A percentile compares a stretch with the other conserved stretches of the same genome.
These are phyloP conservation scores for Fomes fomentarius DNA, from an alignment of 1,284 basidiomycete genomes.

Conservation along the genomic window DNA sequence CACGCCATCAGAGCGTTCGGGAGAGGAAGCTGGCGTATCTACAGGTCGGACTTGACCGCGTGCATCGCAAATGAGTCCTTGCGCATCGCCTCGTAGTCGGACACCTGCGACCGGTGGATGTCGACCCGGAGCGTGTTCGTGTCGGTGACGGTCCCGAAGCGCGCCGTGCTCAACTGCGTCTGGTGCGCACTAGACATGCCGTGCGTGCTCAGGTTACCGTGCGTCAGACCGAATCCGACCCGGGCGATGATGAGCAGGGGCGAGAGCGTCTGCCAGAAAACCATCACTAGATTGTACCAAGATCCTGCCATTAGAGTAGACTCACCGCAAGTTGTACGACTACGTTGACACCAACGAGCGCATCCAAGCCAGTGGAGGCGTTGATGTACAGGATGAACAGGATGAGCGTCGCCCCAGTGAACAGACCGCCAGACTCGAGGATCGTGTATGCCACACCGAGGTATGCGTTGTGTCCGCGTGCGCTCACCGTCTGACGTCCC, in stretches of 20 bases:
- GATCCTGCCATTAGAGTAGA: neutral
- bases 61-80: conserved; percentile 4
- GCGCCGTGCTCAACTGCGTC: neutral
- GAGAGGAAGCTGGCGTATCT: no score
- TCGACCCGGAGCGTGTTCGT: neutral
- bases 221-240: conserved; percentile 9
- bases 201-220: neutral
- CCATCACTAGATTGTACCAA: neutral
- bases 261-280: neutral
- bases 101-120: conserved; percentile 5
- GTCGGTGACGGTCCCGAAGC: neutral
- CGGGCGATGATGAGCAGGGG: conserved; percentile 9
- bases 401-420: conserved; percentile 11
- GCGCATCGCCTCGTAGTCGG: conserved; percentile 1
- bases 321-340: conserved; percentile 13
- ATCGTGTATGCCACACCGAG: conserved; percentile 10
- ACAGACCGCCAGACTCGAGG: conserved; percentile 15
- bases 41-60: neutral
- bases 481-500: conserved; percentile 4
- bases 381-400: conserved; percentile 11
- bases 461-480: conserved; percentile 10
- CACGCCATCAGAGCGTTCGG: no score
- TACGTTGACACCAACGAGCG: conserved; percentile 10
- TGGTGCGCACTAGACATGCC: neutral
- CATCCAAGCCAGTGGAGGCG: conserved; percentile 6